A percentile compares a stretch with the other conserved stretches of the same genome.
These are phyloP conservation scores for Corrigiola litoralis DNA, from an alignment of 179 eudicot species.

Conservation along the genomic window DNA sequence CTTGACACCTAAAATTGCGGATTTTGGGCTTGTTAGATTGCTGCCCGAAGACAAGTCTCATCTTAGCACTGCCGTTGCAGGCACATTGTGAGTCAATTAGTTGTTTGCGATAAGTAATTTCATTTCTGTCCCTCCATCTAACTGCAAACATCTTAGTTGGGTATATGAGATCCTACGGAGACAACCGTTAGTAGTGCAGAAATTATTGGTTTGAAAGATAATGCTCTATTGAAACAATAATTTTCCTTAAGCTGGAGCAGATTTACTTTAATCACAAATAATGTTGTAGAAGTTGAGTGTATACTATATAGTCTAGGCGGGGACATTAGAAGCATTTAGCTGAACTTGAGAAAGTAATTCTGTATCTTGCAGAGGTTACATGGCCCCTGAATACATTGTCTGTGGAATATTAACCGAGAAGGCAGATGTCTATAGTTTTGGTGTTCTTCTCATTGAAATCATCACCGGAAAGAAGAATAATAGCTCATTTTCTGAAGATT, in stretches of 20 bases:
- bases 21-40: conserved; percentile 58
- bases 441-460: conserved; percentile 55
- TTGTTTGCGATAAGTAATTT: too few relatives aligned
- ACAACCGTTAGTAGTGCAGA: too few relatives aligned
- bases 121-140: too few relatives aligned
- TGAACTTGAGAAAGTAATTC: not conserved
- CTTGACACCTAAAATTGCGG: conserved; percentile 47
- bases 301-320: too few relatives aligned
- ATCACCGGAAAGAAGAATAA: conserved; percentile 49
- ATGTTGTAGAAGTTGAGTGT: too few relatives aligned
- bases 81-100: conserved; percentile 40
- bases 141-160: too few relatives aligned
- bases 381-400: conserved; percentile 62
- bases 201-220: too few relatives aligned
- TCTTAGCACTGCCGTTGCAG: conserved; percentile 57
- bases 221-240: too few relatives aligned
- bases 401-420: conserved; percentile 55
- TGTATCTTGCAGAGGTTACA: conserved; percentile 44
- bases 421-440: conserved; percentile 62
- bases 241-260: too few relatives aligned
- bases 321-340: not conserved
- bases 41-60: conserved; percentile 55
- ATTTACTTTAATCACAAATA: too few relatives aligned
- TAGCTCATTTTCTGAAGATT: conserved; percentile 25
- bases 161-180: too few relatives aligned